Evolutionary conservation across 257 asterid genomes (phyloP).

Genomic region (Linaria vulgaris): DNA sequence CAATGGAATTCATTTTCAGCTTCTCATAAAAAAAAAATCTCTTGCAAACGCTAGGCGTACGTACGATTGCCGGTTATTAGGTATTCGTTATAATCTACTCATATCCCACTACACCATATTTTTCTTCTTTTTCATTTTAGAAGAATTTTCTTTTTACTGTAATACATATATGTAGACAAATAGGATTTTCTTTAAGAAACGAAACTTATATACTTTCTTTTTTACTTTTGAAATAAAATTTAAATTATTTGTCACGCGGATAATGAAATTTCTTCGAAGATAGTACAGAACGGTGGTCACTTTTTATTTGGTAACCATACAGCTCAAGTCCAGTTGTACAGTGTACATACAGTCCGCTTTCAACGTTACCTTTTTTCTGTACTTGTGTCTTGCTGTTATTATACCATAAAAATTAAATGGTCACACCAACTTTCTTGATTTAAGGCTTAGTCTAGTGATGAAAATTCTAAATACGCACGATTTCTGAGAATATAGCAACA

Average conservation of each 20-base stretch:
- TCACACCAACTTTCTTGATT: constrained; percentile 1
- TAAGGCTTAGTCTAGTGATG: constrained; percentile 18
- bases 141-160: background rate
- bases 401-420: background rate
- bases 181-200: background rate
- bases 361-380: background rate
- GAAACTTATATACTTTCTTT: background rate
- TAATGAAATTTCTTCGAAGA: constrained; percentile 14
- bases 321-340: constrained; percentile 12
- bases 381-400: background rate
- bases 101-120: constrained; percentile 9
- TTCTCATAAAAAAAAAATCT: background rate
- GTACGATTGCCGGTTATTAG: background rate
- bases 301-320: constrained; percentile 7
- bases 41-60: background rate
- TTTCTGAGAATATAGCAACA: background rate
- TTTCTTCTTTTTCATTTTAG: background rate
- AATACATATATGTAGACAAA: background rate
- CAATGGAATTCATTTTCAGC: constrained; percentile 21
- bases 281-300: background rate
- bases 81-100: constrained; percentile 4
- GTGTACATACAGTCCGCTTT: background rate
- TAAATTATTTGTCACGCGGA: background rate
- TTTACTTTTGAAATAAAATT: background rate
- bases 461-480: constrained; percentile 1